These are phyloP conservation scores for Tremella yokohamensis DNA, from an alignment of 768 basidiomycete species.

Conservation along the genomic window DNA sequence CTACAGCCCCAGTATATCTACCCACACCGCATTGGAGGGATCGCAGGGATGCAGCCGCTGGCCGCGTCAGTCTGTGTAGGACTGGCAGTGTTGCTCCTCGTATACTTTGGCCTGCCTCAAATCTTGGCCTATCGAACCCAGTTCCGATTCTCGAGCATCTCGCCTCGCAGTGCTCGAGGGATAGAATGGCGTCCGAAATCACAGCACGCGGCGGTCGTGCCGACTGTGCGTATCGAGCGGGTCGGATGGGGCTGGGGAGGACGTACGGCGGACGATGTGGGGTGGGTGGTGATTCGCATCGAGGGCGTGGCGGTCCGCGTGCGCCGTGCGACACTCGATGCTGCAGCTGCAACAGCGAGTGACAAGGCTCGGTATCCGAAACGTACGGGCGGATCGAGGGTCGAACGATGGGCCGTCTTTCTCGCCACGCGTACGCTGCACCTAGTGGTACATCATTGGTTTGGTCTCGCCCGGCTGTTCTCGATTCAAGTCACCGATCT, in stretches of 20 bases:
- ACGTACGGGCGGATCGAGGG: neutral
- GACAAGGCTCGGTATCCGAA: neutral
- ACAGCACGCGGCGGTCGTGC: conserved; percentile 12
- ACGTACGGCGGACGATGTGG: conserved; percentile 14
- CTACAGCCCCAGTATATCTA: too few species aligned
- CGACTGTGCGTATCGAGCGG: conserved; percentile 31
- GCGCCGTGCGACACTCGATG: neutral
- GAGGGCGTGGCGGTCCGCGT: conserved; percentile 32
- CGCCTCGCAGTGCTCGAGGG: conserved; percentile 20
- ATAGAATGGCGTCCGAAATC: conserved; percentile 36
- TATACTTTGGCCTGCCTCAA: conserved; percentile 23
- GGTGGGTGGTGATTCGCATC: conserved; percentile 25
- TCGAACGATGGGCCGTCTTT: neutral
- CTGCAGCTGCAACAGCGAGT: neutral
- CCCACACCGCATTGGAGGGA: too few species aligned
- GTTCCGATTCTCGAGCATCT: conserved; percentile 20
- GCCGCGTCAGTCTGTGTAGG: too few species aligned
- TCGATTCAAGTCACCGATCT: conserved; percentile 25
- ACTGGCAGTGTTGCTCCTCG: conserved; percentile 7
- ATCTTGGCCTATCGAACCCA: conserved; percentile 12
- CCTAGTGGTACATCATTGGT: neutral
- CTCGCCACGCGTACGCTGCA: too few species aligned
- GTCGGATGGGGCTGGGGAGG: conserved; percentile 32
- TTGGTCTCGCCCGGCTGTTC: conserved; percentile 23
- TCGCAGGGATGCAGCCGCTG: too few species aligned